Evolutionary conservation across 495 filamentous ascomycete species (phyloP), one percentile per base, ranked within the genome.

Genomic region (Lichenothelia convexa): DNA sequence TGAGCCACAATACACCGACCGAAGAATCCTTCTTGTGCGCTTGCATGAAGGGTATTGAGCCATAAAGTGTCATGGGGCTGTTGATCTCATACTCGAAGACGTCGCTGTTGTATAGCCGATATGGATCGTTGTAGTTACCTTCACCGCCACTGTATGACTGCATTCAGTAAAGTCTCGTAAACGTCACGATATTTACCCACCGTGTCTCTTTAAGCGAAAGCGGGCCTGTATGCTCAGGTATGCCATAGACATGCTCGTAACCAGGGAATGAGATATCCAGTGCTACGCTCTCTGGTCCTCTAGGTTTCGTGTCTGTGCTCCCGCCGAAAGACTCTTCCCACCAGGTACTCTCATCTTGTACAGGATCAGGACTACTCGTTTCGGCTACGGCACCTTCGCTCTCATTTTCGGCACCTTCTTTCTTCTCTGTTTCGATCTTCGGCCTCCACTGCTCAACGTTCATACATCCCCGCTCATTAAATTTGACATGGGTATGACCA

Each of bases 51-150:
- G 89, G 89, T 46, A 97, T 95, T 5, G 83, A 58, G 33, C 89
- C 89, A 51, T 97, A 97, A 16, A 95, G 62, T n/a, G 89, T 94
- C 89, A 95, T 97, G 2, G 89, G 84, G 56, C 81, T 94, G 56
- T 94, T 77, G 46, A 91, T 71, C 45, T 91, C 78, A 54, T 97
- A 95, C 57, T 97, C 89, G 47, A 97, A 95, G 13, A 97, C 87
- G 55, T 97, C 89, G 5, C 80, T 64, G 50, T 97, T 97, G 59
- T 93, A 95, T 47, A 95, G 54, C 30, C 91, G 72, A 60, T 97
- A 97, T n/a, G 89, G 91, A 26, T 95, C 77, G 15, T 68, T 62
- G 54, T 93, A 85, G 47, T 81, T 78, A 30, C 79, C 83, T 32
- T 76, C 65, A 17, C 84, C 85, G 40, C 87, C 87, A 16, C 70